These are phyloP conservation scores for Macrolepiota dolichaula DNA, from an alignment of 768 basidiomycete species.

Conservation along the genomic window DNA sequence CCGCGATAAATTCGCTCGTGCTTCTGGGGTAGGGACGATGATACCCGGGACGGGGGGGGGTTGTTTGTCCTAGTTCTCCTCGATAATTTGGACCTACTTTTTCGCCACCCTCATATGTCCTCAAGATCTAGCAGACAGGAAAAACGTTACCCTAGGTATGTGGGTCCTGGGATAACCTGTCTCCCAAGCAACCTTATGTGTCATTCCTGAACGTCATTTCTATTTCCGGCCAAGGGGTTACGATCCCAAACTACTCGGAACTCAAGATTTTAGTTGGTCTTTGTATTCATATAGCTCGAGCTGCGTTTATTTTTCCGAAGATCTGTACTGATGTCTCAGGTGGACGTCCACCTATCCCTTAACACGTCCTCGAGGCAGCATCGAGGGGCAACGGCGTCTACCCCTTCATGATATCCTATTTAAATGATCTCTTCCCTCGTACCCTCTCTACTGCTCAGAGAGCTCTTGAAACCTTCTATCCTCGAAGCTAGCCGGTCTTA, in stretches of 20 bases:
- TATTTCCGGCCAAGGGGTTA: background rate
- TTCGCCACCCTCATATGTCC: background rate
- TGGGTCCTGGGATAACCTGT: background rate
- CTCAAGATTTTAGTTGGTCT: background rate
- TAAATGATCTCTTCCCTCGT: background rate
- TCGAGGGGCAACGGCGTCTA: slow-evolving; percentile 11
- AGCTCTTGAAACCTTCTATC: background rate
- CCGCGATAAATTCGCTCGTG: background rate
- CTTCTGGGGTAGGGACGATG: background rate
- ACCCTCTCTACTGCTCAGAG: background rate
- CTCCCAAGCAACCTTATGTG: background rate
- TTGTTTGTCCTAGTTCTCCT: background rate
- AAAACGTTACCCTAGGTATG: background rate
- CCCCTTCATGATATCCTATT: background rate
- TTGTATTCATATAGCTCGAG: background rate
- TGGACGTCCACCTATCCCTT: background rate
- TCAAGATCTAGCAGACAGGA: background rate
- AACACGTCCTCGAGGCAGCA: slow-evolving; percentile 10
- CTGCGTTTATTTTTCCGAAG: background rate
- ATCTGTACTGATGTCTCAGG: background rate
- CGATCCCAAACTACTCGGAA: background rate
- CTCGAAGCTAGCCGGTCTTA: background rate
- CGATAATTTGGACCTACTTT: background rate
- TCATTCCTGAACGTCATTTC: background rate
- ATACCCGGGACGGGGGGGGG: background rate